Evolutionary conservation across 1,284 basidiomycete genomes (phyloP).

Genomic region (Dichomitus squalens): DNA sequence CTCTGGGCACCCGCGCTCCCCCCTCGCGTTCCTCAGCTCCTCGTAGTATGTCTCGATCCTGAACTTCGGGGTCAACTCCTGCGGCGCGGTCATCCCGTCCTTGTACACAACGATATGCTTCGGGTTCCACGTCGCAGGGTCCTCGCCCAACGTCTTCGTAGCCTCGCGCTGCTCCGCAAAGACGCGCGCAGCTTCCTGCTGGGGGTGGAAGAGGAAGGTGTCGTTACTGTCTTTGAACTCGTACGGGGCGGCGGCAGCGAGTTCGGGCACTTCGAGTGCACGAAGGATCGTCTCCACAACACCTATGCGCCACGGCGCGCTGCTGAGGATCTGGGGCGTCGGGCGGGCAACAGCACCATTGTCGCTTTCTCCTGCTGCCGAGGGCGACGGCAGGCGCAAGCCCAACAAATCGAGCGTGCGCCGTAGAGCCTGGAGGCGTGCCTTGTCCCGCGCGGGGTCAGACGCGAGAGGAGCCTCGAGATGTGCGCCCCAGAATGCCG

Average conservation of each 20-base stretch:
- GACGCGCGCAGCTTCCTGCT: conserved; percentile 39
- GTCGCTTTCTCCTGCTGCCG: conserved; percentile 6
- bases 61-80: conserved; percentile 57
- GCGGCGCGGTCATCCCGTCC: conserved; percentile 38
- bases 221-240: conserved; percentile 63
- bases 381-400: conserved; percentile 43
- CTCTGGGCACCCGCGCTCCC: conserved; percentile 8
- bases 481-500: conserved; percentile 64
- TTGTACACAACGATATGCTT: conserved; percentile 50
- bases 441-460: conserved; percentile 36
- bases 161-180: conserved; percentile 37
- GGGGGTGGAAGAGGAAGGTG: conserved; percentile 61
- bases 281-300: conserved; percentile 26
- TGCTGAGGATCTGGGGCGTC: conserved; percentile 54
- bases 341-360: conserved; percentile 29
- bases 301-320: conserved; percentile 15
- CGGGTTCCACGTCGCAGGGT: conserved; percentile 41
- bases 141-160: conserved; percentile 5
- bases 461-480: conserved; percentile 59
- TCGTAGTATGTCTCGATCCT: conserved; percentile 53
- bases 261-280: conserved; percentile 36
- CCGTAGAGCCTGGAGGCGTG: conserved; percentile 43
- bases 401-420: conserved; percentile 48
- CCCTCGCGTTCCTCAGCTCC: conserved; percentile 27
- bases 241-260: conserved; percentile 28